These are phyloP conservation scores for Gaeumannomyces sp. DNA, from an alignment of 2,329 filamentous ascomycete species.

Conservation along the genomic window DNA sequence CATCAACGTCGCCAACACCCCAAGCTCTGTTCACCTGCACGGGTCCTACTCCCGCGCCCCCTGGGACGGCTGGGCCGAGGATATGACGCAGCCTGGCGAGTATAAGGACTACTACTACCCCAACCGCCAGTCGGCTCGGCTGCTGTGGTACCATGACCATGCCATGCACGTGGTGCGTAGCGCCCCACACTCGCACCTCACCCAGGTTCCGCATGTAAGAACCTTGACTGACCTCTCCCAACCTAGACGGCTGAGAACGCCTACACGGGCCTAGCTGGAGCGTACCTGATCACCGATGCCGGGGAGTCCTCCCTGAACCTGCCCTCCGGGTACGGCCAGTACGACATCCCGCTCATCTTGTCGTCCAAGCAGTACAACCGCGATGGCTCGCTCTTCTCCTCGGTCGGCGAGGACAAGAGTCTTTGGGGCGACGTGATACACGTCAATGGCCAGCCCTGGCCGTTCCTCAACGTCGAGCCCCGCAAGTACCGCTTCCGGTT, in stretches of 20 bases:
- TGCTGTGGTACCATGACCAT: constrained; percentile 53
- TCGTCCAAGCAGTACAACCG: constrained; percentile 44
- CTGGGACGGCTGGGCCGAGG: constrained; percentile 45
- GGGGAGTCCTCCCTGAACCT: constrained; percentile 42
- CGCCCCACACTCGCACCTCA: neutral
- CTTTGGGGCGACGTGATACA: constrained; percentile 53
- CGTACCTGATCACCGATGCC: constrained; percentile 47
- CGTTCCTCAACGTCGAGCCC: constrained; percentile 50
- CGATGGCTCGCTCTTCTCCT: constrained; percentile 42
- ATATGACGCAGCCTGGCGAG: constrained; percentile 41
- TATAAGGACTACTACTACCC: constrained; percentile 60
- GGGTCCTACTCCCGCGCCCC: constrained; percentile 43
- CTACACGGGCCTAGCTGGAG: constrained; percentile 50
- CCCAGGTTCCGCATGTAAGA: neutral
- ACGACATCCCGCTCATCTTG: constrained; percentile 47
- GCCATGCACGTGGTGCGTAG: constrained; percentile 27
- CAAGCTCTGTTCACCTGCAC: constrained; percentile 47
- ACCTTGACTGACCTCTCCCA: constrained; percentile 16
- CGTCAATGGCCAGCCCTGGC: constrained; percentile 55
- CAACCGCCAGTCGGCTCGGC: constrained; percentile 44
- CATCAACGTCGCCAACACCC: constrained; percentile 39
- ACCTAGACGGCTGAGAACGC: constrained; percentile 44
- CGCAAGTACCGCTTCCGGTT: constrained; percentile 54
- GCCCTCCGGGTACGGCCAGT: constrained; percentile 40
- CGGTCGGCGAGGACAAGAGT: constrained; percentile 36